Evolutionary conservation across 441 rosid species (phyloP).

Genomic region (Theobroma grandiflorum): DNA sequence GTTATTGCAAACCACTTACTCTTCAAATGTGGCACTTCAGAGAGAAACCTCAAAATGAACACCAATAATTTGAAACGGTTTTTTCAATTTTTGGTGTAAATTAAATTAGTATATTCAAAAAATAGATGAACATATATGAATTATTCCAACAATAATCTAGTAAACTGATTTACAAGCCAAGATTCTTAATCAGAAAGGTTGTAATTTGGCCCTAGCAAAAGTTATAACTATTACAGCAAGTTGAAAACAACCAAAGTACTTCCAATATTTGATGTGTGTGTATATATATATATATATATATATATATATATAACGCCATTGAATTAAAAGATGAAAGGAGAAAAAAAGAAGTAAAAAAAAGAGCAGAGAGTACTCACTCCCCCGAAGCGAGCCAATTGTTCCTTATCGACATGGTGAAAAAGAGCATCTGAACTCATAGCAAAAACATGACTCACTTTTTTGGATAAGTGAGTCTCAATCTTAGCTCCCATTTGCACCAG

Average conservation of each 20-base stretch:
- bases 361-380: slow-evolving; percentile 54
- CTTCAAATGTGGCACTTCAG: background rate
- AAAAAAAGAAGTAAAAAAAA: background rate
- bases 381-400: slow-evolving; percentile 53
- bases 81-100: background rate
- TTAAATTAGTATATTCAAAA: background rate
- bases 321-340: background rate
- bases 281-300: too few relatives aligned
- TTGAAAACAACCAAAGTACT: background rate
- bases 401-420: slow-evolving; percentile 45
- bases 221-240: background rate
- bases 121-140: background rate
- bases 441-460: slow-evolving; percentile 70
- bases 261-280: background rate
- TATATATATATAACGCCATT: background rate
- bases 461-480: slow-evolving; percentile 56
- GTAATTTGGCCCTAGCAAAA: background rate
- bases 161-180: background rate
- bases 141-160: background rate
- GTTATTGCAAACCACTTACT: background rate
- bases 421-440: slow-evolving; percentile 60
- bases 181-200: background rate
- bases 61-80: background rate
- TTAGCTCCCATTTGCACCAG: slow-evolving; percentile 84
- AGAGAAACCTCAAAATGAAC: background rate